A percentile compares a stretch with the other conserved stretches of the same genome.
phyloP scores from a whole-genome alignment of 208 protist species.

The Spongospora subterranea region DNA sequence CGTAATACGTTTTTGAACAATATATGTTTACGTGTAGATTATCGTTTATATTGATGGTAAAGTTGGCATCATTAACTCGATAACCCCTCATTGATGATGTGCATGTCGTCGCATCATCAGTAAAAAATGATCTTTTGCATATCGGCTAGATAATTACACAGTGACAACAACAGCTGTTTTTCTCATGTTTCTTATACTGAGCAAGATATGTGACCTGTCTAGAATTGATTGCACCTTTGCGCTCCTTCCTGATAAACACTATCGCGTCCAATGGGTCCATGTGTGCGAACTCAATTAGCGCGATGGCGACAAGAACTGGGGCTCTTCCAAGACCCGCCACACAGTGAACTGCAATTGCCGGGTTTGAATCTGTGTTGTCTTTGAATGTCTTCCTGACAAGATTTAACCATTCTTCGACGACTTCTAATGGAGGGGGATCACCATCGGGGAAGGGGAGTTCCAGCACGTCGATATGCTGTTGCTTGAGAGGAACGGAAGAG shows the following conservation, averaged over 20 bases:
- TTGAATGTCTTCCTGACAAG: slow-evolving; percentile 61
- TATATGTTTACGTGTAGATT: neutral
- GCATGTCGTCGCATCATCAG: no score
- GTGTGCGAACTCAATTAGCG: slow-evolving; percentile 62
- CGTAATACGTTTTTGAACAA: neutral
- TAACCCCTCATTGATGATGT: no score
- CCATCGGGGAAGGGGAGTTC: slow-evolving; percentile 67
- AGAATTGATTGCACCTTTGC: slow-evolving; percentile 55
- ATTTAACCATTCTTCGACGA: slow-evolving; percentile 62
- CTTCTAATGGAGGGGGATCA: slow-evolving; percentile 58
- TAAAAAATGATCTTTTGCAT: no score
- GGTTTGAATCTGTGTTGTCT: neutral
- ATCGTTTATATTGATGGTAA: neutral
- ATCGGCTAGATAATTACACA: no score
- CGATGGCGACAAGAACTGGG: slow-evolving; percentile 68
- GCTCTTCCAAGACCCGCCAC: slow-evolving; percentile 66
- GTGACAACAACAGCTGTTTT: neutral
- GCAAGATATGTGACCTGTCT: slow-evolving; percentile 51
- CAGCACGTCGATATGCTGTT: slow-evolving; percentile 57
- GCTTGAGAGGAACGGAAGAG: slow-evolving; percentile 58
- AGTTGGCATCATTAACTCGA: no score
- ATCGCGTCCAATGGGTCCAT: slow-evolving; percentile 65
- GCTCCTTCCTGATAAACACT: slow-evolving; percentile 49
- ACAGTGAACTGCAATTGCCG: slow-evolving; percentile 67
- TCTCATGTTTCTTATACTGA: slow-evolving; percentile 26